phyloP scores from a whole-genome alignment of 257 asterid species.

The Schizonepeta tenuifolia region DNA sequence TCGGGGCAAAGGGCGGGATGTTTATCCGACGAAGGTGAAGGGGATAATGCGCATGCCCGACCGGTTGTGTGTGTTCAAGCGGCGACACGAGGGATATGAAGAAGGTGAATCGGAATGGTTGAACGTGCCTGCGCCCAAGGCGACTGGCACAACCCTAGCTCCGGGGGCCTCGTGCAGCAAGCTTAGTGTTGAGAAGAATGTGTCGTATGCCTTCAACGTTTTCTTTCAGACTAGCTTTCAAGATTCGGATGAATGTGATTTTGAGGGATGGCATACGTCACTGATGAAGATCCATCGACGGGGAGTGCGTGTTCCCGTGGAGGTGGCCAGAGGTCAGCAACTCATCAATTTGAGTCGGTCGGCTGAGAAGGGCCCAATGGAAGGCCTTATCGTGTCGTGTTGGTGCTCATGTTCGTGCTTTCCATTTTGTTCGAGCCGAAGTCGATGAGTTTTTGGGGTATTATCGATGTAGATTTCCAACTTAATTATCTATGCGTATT shows the following conservation, averaged over 20 bases:
- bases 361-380: neutral
- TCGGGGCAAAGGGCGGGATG: constrained; percentile 40
- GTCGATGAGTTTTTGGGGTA: too few species aligned
- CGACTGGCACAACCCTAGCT: constrained; percentile 41
- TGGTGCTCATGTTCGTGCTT: too few species aligned
- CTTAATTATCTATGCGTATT: too few species aligned
- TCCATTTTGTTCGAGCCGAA: too few species aligned
- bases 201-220: constrained; percentile 46
- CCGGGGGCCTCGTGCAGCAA: constrained; percentile 40
- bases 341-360: neutral
- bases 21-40: constrained; percentile 28
- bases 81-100: neutral
- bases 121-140: neutral
- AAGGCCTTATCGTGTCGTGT: neutral
- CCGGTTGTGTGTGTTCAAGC: constrained; percentile 44
- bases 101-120: neutral
- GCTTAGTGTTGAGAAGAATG: neutral
- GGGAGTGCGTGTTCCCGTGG: constrained; percentile 47
- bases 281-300: constrained; percentile 38
- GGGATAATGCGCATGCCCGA: constrained; percentile 45
- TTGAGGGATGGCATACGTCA: constrained; percentile 31
- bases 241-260: constrained; percentile 23
- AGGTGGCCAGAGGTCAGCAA: constrained; percentile 41
- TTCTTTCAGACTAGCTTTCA: constrained; percentile 31
- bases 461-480: too few species aligned